Base-by-base conservation (phyloP, 768 basidiomycete genomes). In the Mycena filopes region DNA sequence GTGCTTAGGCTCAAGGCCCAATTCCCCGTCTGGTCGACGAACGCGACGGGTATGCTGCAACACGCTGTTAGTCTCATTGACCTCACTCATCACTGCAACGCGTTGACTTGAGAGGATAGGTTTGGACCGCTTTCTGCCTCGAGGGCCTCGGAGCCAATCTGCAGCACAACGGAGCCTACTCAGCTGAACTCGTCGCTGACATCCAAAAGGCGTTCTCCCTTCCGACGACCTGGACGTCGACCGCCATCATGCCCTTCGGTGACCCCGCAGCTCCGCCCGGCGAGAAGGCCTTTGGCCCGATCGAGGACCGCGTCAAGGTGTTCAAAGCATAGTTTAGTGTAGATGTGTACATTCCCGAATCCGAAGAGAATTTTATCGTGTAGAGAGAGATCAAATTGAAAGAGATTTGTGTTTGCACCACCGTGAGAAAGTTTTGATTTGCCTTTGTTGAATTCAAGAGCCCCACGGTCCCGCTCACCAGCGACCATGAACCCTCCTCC, bases 401-500 rank as follows among this genome's bases (percentile, higher is more conserved):
- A 45, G 43, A 45, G 43, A 45, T 20, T 23, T 45, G 43, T 23
- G 25, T 45, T 21, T 45, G 21, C 21, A 25, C 12, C 18, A 16
- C 9, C 21, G 43, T 45, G 43, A 25, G 43, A 45, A 21, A n/a
- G n/a, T n/a, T n/a, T n/a, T n/a, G n/a, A n/a, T n/a, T n/a, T n/a
- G n/a, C n/a, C 7, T 33, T 33, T 33, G 33, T 36, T 36, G 36
- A n/a, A n/a, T n/a, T n/a, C n/a, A n/a, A n/a, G n/a, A n/a, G n/a
- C n/a, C n/a, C n/a, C n/a, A 6, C 33, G 33, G 33, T 33, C 12
- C 33, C 33, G 33, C 33, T 33, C 28, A 43, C 3, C 50, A 36
- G 62, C 60, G 68, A 87, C 85, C 83, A 88, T 83, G 81, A 84
- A 84, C 73, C 86, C 85, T 70, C 85, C 85, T 3, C 73, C 74